Conservation (phyloP, 257 asterid genomes). For the Eucommia ulmoides region DNA sequence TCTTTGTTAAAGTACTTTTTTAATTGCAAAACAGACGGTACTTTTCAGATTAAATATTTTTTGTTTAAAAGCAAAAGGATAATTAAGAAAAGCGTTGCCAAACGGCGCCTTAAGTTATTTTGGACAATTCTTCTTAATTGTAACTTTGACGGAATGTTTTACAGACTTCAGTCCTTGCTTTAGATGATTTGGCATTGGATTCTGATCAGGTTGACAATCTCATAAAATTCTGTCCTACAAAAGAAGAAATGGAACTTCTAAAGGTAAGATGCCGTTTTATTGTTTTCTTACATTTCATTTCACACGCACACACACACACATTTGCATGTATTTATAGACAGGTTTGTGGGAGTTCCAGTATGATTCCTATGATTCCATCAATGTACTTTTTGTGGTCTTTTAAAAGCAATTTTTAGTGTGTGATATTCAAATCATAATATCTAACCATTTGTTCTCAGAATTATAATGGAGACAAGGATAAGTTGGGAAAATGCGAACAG, state of each 20-base stretch:
- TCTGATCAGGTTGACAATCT: slow-evolving; percentile 82
- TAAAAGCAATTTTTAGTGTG: background rate
- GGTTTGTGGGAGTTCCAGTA: background rate
- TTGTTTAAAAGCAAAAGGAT: too few species aligned
- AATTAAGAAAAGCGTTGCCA: too few species aligned
- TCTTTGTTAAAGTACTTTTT: background rate
- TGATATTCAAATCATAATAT: background rate
- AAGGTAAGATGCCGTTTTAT: slow-evolving; percentile 25
- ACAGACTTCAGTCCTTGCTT: slow-evolving; percentile 66
- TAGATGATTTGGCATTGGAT: slow-evolving; percentile 74
- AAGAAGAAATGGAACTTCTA: slow-evolving; percentile 74
- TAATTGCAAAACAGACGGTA: background rate
- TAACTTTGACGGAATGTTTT: slow-evolving; percentile 4
- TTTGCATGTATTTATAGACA: slow-evolving; percentile 1
- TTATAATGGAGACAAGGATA: slow-evolving; percentile 63
- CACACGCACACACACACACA: too few species aligned
- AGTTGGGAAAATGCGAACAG: slow-evolving; percentile 87
- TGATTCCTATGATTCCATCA: background rate
- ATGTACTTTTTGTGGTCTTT: background rate
- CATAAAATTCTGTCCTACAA: slow-evolving; percentile 82
- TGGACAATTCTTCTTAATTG: slow-evolving; percentile 5
- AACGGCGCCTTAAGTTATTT: too few species aligned
- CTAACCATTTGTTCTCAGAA: slow-evolving; percentile 25
- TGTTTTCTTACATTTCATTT: background rate
- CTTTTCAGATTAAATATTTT: too few species aligned